These are phyloP conservation scores for Podospora pseudocomata DNA, from an alignment of 495 filamentous ascomycete species.

Conservation along the genomic window DNA sequence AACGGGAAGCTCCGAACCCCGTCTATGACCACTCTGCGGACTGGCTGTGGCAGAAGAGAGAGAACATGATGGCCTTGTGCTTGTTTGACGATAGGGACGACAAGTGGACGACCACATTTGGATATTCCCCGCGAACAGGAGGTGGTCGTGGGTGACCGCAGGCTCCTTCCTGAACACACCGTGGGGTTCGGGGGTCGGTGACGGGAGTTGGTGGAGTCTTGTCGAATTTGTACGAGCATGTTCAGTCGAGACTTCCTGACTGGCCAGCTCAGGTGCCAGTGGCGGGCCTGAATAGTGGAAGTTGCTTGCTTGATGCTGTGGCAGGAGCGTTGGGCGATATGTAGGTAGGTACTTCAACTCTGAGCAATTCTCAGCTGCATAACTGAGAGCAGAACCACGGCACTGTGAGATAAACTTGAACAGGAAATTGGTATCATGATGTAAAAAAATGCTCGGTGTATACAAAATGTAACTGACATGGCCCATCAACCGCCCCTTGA, in stretches of 20 bases:
- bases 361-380: too few species aligned
- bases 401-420: neutral
- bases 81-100: too few species aligned
- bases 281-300: too few species aligned
- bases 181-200: neutral
- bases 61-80: too few species aligned
- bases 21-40: neutral
- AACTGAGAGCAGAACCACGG: too few species aligned
- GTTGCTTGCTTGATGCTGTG: neutral
- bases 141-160: neutral
- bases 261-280: neutral
- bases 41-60: too few species aligned
- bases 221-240: too few species aligned
- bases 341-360: too few species aligned
- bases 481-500: neutral
- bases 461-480: neutral
- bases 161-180: neutral
- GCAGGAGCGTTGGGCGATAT: neutral
- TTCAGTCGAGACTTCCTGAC: neutral
- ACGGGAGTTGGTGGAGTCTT: too few species aligned
- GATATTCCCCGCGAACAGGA: neutral
- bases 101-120: too few species aligned
- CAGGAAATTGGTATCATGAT: neutral
- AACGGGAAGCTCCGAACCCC: neutral
- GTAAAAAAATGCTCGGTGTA: neutral